Evolutionary conservation across 1,139 yeast species (phyloP).

Genomic region (Yamadazyma trypodendri): DNA sequence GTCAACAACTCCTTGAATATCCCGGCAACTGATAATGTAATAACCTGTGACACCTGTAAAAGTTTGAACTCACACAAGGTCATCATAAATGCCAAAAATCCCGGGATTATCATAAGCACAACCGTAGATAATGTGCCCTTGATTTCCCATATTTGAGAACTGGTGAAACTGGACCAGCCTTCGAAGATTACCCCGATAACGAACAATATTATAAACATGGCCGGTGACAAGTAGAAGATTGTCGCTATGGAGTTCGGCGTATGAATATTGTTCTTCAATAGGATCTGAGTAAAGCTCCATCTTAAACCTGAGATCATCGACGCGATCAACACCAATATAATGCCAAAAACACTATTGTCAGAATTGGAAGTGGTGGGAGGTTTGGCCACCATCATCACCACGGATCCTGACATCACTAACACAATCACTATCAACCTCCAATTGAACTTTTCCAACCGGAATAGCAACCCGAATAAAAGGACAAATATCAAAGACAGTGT

Average conservation of each 20-base stretch:
- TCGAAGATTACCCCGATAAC: constrained; percentile 63
- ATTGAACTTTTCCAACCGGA: constrained; percentile 71
- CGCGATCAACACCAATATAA: constrained; percentile 70
- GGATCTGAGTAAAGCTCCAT: constrained; percentile 91
- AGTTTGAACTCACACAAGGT: constrained; percentile 86
- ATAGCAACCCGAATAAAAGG: constrained; percentile 76
- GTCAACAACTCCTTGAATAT: constrained; percentile 89
- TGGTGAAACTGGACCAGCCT: constrained; percentile 54
- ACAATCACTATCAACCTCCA: constrained; percentile 69
- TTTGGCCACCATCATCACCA: constrained; percentile 75
- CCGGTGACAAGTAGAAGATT: constrained; percentile 79
- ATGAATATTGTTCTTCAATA: constrained; percentile 59
- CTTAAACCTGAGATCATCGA: constrained; percentile 84
- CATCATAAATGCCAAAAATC: constrained; percentile 84
- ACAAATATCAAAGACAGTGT: constrained; percentile 87
- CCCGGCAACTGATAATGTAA: constrained; percentile 88
- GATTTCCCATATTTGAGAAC: constrained; percentile 61
- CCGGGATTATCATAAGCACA: constrained; percentile 69
- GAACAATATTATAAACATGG: constrained; percentile 67
- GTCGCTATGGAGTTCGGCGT: constrained; percentile 79
- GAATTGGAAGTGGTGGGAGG: constrained; percentile 23
- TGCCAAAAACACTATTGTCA: constrained; percentile 48
- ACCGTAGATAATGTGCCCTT: constrained; percentile 57
- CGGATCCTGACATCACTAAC: constrained; percentile 75
- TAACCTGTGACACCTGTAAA: constrained; percentile 76